Evolutionary conservation across 2,329 filamentous ascomycete species (phyloP), one percentile per base, ranked within the genome.

Genomic region (Fusarium liriodendri): DNA sequence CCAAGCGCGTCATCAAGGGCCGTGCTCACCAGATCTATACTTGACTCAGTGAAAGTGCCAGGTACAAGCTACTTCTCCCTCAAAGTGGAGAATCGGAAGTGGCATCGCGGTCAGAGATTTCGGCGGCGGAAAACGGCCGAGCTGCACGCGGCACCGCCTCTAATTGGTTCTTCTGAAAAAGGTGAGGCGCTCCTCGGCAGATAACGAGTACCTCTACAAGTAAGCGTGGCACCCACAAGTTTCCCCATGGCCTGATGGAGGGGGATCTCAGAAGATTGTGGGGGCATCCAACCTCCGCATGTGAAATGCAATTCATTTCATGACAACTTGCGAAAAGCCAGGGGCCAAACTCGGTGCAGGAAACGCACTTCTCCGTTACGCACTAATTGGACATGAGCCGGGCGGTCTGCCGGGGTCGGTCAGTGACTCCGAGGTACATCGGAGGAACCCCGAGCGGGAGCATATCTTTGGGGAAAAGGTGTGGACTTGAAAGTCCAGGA

Each of bases 371-470:
- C 52, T 69, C 55, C 67, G 27, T 59, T 47, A 61, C 14, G 42
- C 58, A 47, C 58, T 61, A 61, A 61, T 61, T 47, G 38, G 58
- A 54, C 29, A 37, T 33, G 22, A 29, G 27, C 38, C 33, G 55
- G 33, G 35, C 38, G 38, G 38, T 32, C 27, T 47, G 58, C 38
- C 47, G 32, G n/a, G 38, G 40, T 27, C 61, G 72, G 72, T 29
- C 60, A 70, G 72, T 75, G 69, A 74, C 72, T 72, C 72, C 72
- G 72, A 74, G 72, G 72, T 74, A 74, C 72, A 62, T 67, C 69
- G 72, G 71, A 72, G 32, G 45, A 62, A 54, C 27, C 72, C 72
- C 72, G 72, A 75, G 62, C 68, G 47, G 58, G 64, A 40, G 47
- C 50, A 50, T 69, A 33, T 38, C 32, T 25, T 38, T 70, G 40